Conservation (phyloP, 1,139 yeast species). For the Entelexis sorbosivorans region DNA sequence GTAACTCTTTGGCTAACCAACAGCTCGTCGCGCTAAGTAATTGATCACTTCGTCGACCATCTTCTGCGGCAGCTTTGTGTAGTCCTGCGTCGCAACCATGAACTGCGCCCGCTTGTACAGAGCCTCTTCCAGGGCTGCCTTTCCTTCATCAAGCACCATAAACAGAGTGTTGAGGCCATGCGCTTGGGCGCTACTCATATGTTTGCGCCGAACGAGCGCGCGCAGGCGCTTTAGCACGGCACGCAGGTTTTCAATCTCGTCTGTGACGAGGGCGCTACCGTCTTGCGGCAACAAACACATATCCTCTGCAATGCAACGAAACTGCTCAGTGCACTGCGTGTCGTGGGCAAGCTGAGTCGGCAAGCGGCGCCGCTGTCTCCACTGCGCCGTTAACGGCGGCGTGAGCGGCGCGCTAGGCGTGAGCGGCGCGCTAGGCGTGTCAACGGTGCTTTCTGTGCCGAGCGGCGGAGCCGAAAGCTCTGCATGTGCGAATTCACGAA, state of each 20-base stretch:
- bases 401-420: background rate
- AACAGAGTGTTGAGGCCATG: background rate
- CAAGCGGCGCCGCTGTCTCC: background rate
- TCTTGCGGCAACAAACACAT: background rate
- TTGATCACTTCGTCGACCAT: slow-evolving; percentile 1
- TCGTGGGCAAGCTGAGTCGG: background rate
- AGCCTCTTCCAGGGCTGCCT: background rate
- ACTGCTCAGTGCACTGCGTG: background rate
- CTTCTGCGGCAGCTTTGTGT: background rate
- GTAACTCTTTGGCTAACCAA: background rate
- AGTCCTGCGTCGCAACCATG: background rate
- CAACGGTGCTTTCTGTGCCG: too few relatives aligned
- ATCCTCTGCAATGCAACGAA: background rate
- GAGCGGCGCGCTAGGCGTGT: too few relatives aligned
- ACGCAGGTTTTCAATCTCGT: background rate
- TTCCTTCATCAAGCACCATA: background rate
- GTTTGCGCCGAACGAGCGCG: background rate
- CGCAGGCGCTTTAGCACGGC: background rate
- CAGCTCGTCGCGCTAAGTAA: background rate
- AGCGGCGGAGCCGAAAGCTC: too few relatives aligned
- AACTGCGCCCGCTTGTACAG: background rate
- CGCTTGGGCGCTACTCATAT: background rate
- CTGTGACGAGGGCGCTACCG: background rate
- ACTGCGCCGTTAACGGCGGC: background rate
- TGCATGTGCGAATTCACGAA: background rate